phyloP scores from a whole-genome alignment of 2,329 filamentous ascomycete genomes.

The Aspergillus sp. region DNA sequence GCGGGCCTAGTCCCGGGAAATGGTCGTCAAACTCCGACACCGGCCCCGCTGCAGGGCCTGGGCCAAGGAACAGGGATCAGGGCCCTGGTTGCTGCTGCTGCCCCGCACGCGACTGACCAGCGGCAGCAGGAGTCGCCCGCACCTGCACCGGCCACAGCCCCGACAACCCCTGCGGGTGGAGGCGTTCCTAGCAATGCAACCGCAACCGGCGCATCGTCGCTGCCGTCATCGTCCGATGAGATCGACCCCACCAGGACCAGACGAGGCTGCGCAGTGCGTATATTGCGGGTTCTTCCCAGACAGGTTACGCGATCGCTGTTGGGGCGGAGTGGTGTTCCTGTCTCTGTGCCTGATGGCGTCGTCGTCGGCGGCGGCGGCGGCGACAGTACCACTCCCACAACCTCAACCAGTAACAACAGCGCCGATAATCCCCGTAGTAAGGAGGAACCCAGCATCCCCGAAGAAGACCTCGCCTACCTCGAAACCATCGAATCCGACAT shows the following conservation, averaged over 20 bases:
- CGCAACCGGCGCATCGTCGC: constrained; percentile 10
- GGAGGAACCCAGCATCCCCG: constrained; percentile 4
- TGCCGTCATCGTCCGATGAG: constrained; percentile 13
- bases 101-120: no score
- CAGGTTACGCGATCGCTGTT: constrained; percentile 36
- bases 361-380: no score
- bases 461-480: constrained; percentile 43
- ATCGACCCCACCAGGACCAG: constrained; percentile 32
- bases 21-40: constrained; percentile 49
- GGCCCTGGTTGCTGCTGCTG: no score
- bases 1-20: constrained; percentile 81
- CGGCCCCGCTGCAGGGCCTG: constrained; percentile 4
- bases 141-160: neutral
- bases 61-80: no score
- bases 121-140: no score
- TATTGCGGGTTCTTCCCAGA: constrained; percentile 36
- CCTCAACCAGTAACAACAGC: neutral
- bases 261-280: constrained; percentile 34
- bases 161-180: no score
- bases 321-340: no score
- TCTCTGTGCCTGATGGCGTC: no score
- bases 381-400: no score
- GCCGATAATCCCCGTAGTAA: neutral
- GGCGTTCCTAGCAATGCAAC: constrained; percentile 7
- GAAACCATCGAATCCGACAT: constrained; percentile 53